phyloP scores from a whole-genome alignment of 129 eudicot species.

The Glebionis coronaria region DNA sequence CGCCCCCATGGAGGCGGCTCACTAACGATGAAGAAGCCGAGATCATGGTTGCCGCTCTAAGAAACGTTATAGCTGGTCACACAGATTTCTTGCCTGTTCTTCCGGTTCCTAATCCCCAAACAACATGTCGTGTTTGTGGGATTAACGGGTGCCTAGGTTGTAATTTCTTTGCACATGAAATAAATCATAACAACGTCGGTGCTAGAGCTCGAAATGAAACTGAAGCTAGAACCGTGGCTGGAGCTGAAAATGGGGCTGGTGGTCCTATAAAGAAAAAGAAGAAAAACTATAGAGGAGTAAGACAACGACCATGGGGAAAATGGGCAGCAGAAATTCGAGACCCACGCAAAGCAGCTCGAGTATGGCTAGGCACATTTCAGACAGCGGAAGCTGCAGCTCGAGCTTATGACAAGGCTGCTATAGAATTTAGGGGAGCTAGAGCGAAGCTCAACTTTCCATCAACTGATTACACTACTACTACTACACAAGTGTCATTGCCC shows the following conservation, averaged over 20 bases:
- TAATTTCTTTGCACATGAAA: constrained; percentile 36
- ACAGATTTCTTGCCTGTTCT: not conserved
- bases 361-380: constrained; percentile 75
- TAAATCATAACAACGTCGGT: not conserved
- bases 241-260: not conserved
- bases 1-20: constrained; percentile 20
- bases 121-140: constrained; percentile 45
- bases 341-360: constrained; percentile 65
- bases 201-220: not conserved
- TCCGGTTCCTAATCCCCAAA: constrained; percentile 26
- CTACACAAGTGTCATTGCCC: not conserved
- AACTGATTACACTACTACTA: constrained; percentile 30
- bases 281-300: constrained; percentile 74
- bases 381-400: constrained; percentile 70
- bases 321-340: constrained; percentile 84
- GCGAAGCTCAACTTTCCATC: constrained; percentile 59
- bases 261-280: constrained; percentile 45
- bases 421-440: constrained; percentile 61
- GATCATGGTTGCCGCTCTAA: constrained; percentile 53
- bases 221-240: not conserved
- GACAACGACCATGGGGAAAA: constrained; percentile 82
- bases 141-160: constrained; percentile 67
- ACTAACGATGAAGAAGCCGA: constrained; percentile 46
- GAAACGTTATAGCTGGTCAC: constrained; percentile 41
- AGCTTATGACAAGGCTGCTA: constrained; percentile 65